Evolutionary conservation across 2,329 filamentous ascomycete genomes (phyloP).

Genomic region (Fusarium poae): DNA sequence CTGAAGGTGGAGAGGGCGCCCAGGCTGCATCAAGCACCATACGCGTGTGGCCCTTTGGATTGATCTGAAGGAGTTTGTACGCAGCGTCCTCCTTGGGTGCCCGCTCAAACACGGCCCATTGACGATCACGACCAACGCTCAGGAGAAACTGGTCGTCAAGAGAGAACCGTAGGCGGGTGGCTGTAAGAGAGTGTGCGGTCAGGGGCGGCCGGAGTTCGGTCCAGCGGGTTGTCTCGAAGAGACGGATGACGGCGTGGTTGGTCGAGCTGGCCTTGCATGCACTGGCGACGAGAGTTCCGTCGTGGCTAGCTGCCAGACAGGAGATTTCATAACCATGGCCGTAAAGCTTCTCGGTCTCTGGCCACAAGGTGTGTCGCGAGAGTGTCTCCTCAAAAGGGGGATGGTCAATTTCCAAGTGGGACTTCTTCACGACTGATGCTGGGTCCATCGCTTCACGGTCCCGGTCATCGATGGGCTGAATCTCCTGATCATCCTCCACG

Average conservation of each 20-base stretch:
- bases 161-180: slow-evolving; percentile 85
- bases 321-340: slow-evolving; percentile 98
- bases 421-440: slow-evolving; percentile 67
- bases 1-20: slow-evolving; percentile 68
- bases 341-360: slow-evolving; percentile 95
- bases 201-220: slow-evolving; percentile 87
- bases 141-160: slow-evolving; percentile 79
- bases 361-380: slow-evolving; percentile 92
- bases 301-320: slow-evolving; percentile 81
- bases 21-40: slow-evolving; percentile 94
- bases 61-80: slow-evolving; percentile 73
- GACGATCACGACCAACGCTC: slow-evolving; percentile 90
- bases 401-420: slow-evolving; percentile 73
- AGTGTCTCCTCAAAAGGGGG: slow-evolving; percentile 93
- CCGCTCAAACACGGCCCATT: slow-evolving; percentile 86
- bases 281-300: slow-evolving; percentile 83
- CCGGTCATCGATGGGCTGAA: slow-evolving; percentile 59
- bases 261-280: slow-evolving; percentile 93
- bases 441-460: slow-evolving; percentile 69
- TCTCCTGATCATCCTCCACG: slow-evolving; percentile 63
- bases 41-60: slow-evolving; percentile 87
- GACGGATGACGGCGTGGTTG: slow-evolving; percentile 92
- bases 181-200: slow-evolving; percentile 86
- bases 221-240: slow-evolving; percentile 91
- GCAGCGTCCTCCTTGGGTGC: slow-evolving; percentile 52